Percentiles rank a stretch among this genome's conserved stretches.
These are phyloP conservation scores for Fomitopsis schrenkii DNA, from an alignment of 1,284 basidiomycete species.

Conservation along the genomic window DNA sequence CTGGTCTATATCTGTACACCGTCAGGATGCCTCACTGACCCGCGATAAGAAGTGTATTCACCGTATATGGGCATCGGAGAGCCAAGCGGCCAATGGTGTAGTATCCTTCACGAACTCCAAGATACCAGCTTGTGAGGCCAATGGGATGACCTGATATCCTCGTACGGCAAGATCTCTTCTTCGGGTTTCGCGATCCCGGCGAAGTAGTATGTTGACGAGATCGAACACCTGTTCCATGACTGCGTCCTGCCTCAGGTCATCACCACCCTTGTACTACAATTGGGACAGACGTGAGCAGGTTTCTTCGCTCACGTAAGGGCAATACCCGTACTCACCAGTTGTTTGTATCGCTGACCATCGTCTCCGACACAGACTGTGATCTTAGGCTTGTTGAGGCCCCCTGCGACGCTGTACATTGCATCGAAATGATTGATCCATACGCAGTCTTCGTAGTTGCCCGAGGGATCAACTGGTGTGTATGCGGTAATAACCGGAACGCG, in stretches of 20 bases:
- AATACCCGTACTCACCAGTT: slow-evolving; percentile 59
- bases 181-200: slow-evolving; percentile 70
- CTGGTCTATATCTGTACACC: slow-evolving; percentile 37
- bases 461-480: slow-evolving; percentile 68
- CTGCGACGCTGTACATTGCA: slow-evolving; percentile 59
- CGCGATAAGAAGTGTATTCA: slow-evolving; percentile 20
- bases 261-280: slow-evolving; percentile 84
- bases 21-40: background rate
- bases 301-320: background rate
- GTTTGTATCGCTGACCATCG: slow-evolving; percentile 69
- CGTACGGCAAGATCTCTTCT: slow-evolving; percentile 74
- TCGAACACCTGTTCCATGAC: slow-evolving; percentile 99
- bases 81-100: slow-evolving; percentile 59
- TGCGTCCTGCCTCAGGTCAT: slow-evolving; percentile 94
- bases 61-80: slow-evolving; percentile 60
- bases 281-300: background rate
- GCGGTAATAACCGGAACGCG: slow-evolving; percentile 80
- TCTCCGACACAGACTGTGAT: slow-evolving; percentile 70
- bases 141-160: slow-evolving; percentile 87
- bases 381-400: slow-evolving; percentile 85
- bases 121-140: slow-evolving; percentile 80
- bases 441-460: slow-evolving; percentile 62
- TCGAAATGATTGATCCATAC: slow-evolving; percentile 68
- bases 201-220: slow-evolving; percentile 80
- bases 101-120: slow-evolving; percentile 92